These are phyloP conservation scores for Fusarium denticulatum DNA, from an alignment of 2,329 filamentous ascomycete genomes.

Conservation along the genomic window DNA sequence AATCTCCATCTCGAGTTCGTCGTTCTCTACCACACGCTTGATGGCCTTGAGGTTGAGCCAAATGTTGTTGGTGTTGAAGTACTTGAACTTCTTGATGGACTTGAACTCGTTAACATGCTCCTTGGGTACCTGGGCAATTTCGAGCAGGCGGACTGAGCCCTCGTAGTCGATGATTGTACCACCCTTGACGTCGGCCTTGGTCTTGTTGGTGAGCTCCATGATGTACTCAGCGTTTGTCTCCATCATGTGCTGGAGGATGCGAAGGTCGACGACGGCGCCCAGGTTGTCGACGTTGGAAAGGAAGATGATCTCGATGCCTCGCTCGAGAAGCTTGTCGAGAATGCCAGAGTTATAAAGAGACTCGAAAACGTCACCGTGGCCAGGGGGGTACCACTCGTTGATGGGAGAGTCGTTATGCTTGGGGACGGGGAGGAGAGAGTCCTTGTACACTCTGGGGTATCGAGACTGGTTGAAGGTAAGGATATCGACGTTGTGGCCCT, in stretches of 20 bases:
- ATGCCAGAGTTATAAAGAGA: slow-evolving; percentile 99
- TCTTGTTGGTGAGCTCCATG: slow-evolving; percentile 99
- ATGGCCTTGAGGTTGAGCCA: slow-evolving; percentile 98
- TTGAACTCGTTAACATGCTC: slow-evolving; percentile 99
- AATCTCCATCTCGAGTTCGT: slow-evolving; percentile 99
- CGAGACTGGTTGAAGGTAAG: slow-evolving; percentile 99
- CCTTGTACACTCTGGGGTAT: slow-evolving; percentile 97
- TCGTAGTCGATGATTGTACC: slow-evolving; percentile 99
- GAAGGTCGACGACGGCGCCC: slow-evolving; percentile 95
- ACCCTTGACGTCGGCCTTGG: slow-evolving; percentile 99
- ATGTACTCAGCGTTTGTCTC: slow-evolving; percentile 98
- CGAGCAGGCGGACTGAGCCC: slow-evolving; percentile 92
- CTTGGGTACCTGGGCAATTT: slow-evolving; percentile 99
- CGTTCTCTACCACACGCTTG: slow-evolving; percentile 98
- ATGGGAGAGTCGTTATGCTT: slow-evolving; percentile 89
- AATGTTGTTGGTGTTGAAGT: slow-evolving; percentile 99
- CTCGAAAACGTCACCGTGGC: slow-evolving; percentile 99
- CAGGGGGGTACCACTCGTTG: slow-evolving; percentile 97
- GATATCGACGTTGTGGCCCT: slow-evolving; percentile 99
- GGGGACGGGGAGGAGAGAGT: slow-evolving; percentile 94
- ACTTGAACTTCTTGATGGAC: slow-evolving; percentile 99
- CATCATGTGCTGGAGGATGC: slow-evolving; percentile 99
- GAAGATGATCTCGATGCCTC: slow-evolving; percentile 98
- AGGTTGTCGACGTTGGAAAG: slow-evolving; percentile 99
- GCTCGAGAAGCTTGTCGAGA: slow-evolving; percentile 93